Base-by-base conservation (phyloP, 2,329 filamentous ascomycete species). In the Fusarium sp. region DNA sequence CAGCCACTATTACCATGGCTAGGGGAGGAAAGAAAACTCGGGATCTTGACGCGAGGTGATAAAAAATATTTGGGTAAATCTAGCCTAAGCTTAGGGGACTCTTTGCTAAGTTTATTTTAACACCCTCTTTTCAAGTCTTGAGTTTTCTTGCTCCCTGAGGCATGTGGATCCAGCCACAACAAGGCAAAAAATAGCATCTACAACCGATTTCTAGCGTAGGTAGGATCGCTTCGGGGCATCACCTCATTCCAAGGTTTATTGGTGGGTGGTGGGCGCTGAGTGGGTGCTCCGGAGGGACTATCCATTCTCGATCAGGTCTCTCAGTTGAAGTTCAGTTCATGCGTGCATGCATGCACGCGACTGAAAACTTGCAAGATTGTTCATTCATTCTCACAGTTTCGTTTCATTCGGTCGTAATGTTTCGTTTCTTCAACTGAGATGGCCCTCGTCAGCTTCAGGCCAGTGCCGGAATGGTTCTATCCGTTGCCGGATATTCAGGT, bases 401-500 rank as follows among this genome's bases (percentile, higher is more conserved):
- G 66, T 74, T 63, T 62, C 56, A 61, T 44, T 64, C 56, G 49
- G 45, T 41, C 63, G 38, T 23, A 45, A 41, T 59, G 69, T 74
- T 70, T 61, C 64, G 69, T 68, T 67, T 65, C 60, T 48, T 46
- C 33, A 46, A 23, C 52, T 49, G 55, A 61, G 57, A 61, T 35
- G 63, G 65, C 55, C 23, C 25, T 70, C 45, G 58, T 59, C 71
- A 66, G 64, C 66, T 74, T 74, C 74, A 72, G 73, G 74, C 66
- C 41, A 41, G 38, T 46, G 39, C 44, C 44, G 31, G 21, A 21
- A 25, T 45, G 45, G 15, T 31, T 37, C 41, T 70, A 49, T 29
- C 55, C 61, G 42, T 39, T 38, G 29, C 51, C 54, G 58, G 45
- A 57, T 23, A 15, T 59, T 73, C 42, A 54, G 70, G 70, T 73